Evolutionary conservation across 2,329 filamentous ascomycete species (phyloP), one percentile per base, ranked within the genome.

Genomic region (Microthyrium microscopicum): DNA sequence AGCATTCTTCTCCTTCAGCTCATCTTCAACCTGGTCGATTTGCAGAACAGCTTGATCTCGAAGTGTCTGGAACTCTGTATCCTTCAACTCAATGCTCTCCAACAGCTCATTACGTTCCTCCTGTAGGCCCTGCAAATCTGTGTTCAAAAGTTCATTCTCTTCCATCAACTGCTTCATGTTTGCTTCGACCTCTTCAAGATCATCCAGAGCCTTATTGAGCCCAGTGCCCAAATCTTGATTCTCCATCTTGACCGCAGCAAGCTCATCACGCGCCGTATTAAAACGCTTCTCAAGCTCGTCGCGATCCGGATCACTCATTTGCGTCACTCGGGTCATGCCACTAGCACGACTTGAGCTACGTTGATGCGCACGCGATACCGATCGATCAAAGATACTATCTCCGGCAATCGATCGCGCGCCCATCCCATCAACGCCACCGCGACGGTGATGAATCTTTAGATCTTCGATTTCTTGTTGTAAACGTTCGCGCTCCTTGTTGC

Each of bases 401-500:
- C 87, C 74, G 2, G 83, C 63, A 34, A 69, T 54, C 3, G 70
- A 74, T 36, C 65, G 58, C 48, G 43, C 68, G 34, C 53, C 55
- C 9, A 52, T 54, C 9, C 15, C 20, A 19, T 29, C 35, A 19
- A 20, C 26, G 6, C 15, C 31, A 40, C 71, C 78, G 41, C 82
- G 74, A 35, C 84, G 75, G 42, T 84, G 77, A 2, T 79, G 73
- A 46, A 95, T 73, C 57, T 95, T 98, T 40, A 98, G 64, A 40
- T 94, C 85, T 55, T 98, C 89, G 41, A 95, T 95, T 52, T 98
- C 87, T 50, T 93, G 83, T 53, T 95, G 92, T 6, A 98, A 64
- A 4, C 84, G 73, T 51, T 95, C 85, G 50, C 93, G 91, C 51
- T 98, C 89, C 18, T 84, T 78, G 48, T 94, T 94, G 17, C 89